Percentiles rank a stretch among this genome's conserved stretches.
Conservation (phyloP, 208 protist genomes). For the Acanthamoeba castellanii region DNA sequence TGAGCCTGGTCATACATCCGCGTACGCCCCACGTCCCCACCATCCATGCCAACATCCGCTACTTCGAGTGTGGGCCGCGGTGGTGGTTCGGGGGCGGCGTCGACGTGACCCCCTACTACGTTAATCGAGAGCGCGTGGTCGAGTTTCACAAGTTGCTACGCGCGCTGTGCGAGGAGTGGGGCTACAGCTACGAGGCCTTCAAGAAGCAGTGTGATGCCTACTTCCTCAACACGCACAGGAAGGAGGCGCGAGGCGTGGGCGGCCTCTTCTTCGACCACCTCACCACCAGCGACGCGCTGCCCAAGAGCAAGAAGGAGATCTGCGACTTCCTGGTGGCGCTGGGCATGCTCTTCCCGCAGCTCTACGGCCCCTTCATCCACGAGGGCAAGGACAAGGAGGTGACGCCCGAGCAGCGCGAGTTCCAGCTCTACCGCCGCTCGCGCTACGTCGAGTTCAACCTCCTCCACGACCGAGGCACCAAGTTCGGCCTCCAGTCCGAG, state of each 20-base stretch:
- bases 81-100: conserved; percentile 95
- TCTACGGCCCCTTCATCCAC: conserved; percentile 90
- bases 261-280: conserved; percentile 93
- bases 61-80: conserved; percentile 89
- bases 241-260: conserved; percentile 91
- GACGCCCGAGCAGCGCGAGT: conserved; percentile 85
- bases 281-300: neutral
- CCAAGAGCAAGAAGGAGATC: conserved; percentile 78
- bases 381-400: conserved; percentile 61
- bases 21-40: conserved; percentile 91
- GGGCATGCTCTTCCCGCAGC: conserved; percentile 85
- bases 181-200: conserved; percentile 88
- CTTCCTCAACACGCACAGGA: conserved; percentile 89
- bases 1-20: conserved; percentile 92
- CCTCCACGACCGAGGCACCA: conserved; percentile 89
- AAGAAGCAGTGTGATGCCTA: conserved; percentile 93
- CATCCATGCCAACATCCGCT: conserved; percentile 92
- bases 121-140: conserved; percentile 85
- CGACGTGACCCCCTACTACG: conserved; percentile 93
- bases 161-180: conserved; percentile 86
- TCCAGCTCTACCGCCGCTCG: conserved; percentile 91
- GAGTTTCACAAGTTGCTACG: conserved; percentile 89
- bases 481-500: conserved; percentile 92
- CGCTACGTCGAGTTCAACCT: conserved; percentile 93
- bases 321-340: conserved; percentile 88